Evolutionary conservation across 2,329 filamentous ascomycete genomes (phyloP), one percentile per base, ranked within the genome.

Genomic region (Epichloe sibirici): DNA sequence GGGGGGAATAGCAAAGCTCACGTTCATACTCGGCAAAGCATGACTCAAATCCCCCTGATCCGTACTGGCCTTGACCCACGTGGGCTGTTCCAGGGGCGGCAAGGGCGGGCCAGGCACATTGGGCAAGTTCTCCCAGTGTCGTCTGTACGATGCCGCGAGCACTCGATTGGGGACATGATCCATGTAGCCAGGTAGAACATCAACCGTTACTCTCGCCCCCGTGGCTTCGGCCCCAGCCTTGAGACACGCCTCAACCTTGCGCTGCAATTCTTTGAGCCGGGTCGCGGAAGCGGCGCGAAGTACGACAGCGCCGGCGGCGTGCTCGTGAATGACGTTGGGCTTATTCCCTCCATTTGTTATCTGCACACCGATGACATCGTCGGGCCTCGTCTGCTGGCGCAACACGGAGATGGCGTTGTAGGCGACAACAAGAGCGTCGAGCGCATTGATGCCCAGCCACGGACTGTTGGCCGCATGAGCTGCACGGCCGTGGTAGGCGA

Each of bases 41-140:
- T 82, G 75, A 57, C 74, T 79, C 51, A 82, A 63, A 55, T 83
- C 72, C 0, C 79, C 80, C 64, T 81, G 77, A 59, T 83, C 79
- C 0, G 77, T 81, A 56, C 75, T 79, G 4, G 78, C 78, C 48
- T 51, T 51, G 31, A 55, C 51, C 48, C 40, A 48, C 0, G 54
- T 55, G 5, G 42, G 28, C 58, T 69, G 71, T n/a, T 56, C 55
- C 0, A 67, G 62, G 56, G 69, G 71, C 50, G 21, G 60, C 43
- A 59, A 65, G 40, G 54, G 66, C 58, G 56, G 70, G 9, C 49
- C 28, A 40, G 70, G 68, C 38, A 46, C 59, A 61, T 71, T 77
- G 15, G 51, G 51, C 42, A 55, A 23, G 3, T 46, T 45, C 13
- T 55, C 17, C 67, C 64, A 78, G 62, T 69, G 74, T 48, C 59